phyloP scores from a whole-genome alignment of 768 basidiomycete genomes.

The Tricholoma flavovirens region DNA sequence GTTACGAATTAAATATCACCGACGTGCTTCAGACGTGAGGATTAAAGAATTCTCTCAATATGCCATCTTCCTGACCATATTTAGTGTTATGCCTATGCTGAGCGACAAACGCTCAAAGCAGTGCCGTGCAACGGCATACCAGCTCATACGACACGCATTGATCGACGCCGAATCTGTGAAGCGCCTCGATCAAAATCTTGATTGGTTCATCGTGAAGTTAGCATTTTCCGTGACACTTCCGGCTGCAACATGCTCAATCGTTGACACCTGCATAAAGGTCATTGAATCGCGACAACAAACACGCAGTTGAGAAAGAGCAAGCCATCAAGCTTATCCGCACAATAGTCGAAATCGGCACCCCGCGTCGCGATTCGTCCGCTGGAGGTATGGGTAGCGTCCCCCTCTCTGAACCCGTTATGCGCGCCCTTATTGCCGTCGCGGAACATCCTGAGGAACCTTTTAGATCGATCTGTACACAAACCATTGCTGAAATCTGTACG shows the following conservation, averaged over 20 bases:
- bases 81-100: constrained; percentile 72
- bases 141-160: constrained; percentile 72
- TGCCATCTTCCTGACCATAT: not conserved
- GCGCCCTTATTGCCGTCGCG: constrained; percentile 88
- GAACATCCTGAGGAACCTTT: constrained; percentile 92
- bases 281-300: constrained; percentile 78
- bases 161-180: constrained; percentile 70
- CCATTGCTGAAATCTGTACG: constrained; percentile 85
- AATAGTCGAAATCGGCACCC: constrained; percentile 72
- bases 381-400: constrained; percentile 45
- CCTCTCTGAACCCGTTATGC: constrained; percentile 71
- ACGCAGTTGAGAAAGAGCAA: constrained; percentile 85
- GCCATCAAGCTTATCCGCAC: constrained; percentile 84
- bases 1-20: constrained; percentile 64
- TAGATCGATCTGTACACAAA: constrained; percentile 75
- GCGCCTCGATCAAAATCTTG: constrained; percentile 52
- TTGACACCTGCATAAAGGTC: constrained; percentile 44
- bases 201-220: constrained; percentile 90
- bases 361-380: constrained; percentile 40
- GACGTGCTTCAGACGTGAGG: constrained; percentile 76
- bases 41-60: not conserved
- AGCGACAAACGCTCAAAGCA: constrained; percentile 69
- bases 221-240: constrained; percentile 11
- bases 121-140: constrained; percentile 77
- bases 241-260: constrained; percentile 4